Base-by-base conservation (phyloP, 805 yeast genomes). In the Candida piceae region DNA sequence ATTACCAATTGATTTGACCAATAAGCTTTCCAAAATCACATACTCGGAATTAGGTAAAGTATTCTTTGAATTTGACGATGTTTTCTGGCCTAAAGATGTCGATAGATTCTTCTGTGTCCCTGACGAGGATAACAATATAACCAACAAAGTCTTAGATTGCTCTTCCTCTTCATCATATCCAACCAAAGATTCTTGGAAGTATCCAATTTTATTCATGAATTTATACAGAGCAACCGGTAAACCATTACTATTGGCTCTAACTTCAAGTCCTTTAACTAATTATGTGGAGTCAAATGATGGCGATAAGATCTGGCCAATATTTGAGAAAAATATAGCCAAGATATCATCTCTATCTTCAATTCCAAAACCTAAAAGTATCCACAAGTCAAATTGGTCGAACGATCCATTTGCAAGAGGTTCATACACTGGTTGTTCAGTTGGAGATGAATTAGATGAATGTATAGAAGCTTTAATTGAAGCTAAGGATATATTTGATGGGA, bases 361-460 rank as follows among this genome's bases (percentile, higher is more conserved):
- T 13, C 56, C 58, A 6, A 18, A 31, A 3, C 66, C 67, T 7
- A 32, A 39, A 7, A 44, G 46, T 27, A 49, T 50, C 6, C 36
- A 44, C 23, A 47, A 54, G 11, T 62, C 77, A 4, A 60, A 63
- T 35, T 76, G 81, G 81, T 67, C 77, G 1, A 53, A 43, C 16
- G 76, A 76, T 46, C 76, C 76, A 4, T 73, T 55, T 48, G 62
- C 71, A 3, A 53, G 77, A 31, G 80, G 80, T 15, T 67, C 79
- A 3, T 59, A 59, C 36, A 34, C 57, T 2, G 64, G 64, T 4
- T 38, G 48, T n/a, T 44, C 57, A 4, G 38, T 54, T 25, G 57
- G 59, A n/a, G 60, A 55, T 39, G 43, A 46, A 28, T 39, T 42
- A 13, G 53, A 49, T 3, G 50, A 44, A 22, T 47, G 50, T 9